A percentile compares a stretch with the other conserved stretches of the same genome.
phyloP scores from a whole-genome alignment of 495 filamentous ascomycete genomes.

The Cetradonia linearis region DNA sequence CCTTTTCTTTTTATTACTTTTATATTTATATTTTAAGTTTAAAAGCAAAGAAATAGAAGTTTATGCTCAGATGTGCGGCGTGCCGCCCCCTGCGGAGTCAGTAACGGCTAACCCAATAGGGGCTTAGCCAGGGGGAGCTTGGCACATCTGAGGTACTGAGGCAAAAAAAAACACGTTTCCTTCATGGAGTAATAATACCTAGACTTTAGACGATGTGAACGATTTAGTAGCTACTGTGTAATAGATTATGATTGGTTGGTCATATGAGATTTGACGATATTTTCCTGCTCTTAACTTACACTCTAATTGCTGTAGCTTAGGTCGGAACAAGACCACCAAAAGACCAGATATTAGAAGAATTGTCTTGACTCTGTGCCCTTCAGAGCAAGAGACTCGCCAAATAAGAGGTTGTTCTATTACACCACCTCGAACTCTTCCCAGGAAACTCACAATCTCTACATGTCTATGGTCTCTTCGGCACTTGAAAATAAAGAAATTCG shows the following conservation, averaged over 20 bases:
- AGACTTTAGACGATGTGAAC: neutral
- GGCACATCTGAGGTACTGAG: too few relatives aligned
- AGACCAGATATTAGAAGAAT: neutral
- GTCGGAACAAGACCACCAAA: neutral
- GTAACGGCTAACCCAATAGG: too few relatives aligned
- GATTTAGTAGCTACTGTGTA: neutral
- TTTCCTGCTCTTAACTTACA: neutral
- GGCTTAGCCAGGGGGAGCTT: too few relatives aligned
- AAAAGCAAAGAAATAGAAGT: too few relatives aligned
- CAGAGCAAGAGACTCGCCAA: neutral
- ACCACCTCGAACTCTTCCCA: neutral
- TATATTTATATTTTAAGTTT: too few relatives aligned
- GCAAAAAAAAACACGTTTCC: too few relatives aligned
- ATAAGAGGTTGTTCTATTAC: neutral
- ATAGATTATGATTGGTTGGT: neutral
- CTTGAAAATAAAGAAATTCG: neutral
- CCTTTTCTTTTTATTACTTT: too few relatives aligned
- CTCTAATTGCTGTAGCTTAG: neutral
- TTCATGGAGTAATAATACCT: too few relatives aligned
- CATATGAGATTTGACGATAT: neutral
- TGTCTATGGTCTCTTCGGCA: neutral
- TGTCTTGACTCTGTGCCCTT: neutral
- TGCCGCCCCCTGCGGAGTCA: too few relatives aligned
- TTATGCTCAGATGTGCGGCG: too few relatives aligned
- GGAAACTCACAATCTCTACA: neutral